Conservation (phyloP, 169 alveolate genomes). For the Cyclospora cayetanensis region DNA sequence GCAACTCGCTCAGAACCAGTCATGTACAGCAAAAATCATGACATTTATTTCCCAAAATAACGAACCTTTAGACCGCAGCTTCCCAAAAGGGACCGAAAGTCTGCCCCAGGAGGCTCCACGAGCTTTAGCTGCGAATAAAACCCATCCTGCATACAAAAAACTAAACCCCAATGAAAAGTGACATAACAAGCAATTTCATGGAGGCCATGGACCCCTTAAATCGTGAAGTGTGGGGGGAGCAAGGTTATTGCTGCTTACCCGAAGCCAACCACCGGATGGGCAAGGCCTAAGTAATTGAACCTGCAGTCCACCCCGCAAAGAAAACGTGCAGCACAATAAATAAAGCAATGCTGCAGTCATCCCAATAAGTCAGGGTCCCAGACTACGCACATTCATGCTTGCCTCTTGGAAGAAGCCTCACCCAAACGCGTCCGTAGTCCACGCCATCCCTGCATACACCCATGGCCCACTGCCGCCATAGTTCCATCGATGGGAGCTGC, state of each 20-base stretch:
- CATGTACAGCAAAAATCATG: background rate
- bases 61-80: constrained; percentile 14
- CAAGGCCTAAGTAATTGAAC: constrained; percentile 36
- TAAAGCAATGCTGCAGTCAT: too few species aligned
- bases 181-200: background rate
- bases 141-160: background rate
- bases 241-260: background rate
- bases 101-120: constrained; percentile 33
- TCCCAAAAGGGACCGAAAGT: background rate
- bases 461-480: constrained; percentile 9
- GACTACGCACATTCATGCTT: too few species aligned
- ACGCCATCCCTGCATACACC: background rate
- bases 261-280: constrained; percentile 46
- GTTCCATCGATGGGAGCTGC: background rate
- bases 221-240: background rate
- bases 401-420: too few species aligned
- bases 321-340: too few species aligned
- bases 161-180: background rate
- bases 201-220: background rate
- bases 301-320: too few species aligned
- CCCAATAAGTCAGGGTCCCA: too few species aligned
- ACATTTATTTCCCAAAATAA: too few species aligned
- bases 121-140: background rate
- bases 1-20: background rate
- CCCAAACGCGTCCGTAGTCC: constrained; percentile 37